Evolutionary conservation across 805 yeast species (phyloP), one percentile per base, ranked within the genome.

Genomic region (Monosporozyma servazzii): DNA sequence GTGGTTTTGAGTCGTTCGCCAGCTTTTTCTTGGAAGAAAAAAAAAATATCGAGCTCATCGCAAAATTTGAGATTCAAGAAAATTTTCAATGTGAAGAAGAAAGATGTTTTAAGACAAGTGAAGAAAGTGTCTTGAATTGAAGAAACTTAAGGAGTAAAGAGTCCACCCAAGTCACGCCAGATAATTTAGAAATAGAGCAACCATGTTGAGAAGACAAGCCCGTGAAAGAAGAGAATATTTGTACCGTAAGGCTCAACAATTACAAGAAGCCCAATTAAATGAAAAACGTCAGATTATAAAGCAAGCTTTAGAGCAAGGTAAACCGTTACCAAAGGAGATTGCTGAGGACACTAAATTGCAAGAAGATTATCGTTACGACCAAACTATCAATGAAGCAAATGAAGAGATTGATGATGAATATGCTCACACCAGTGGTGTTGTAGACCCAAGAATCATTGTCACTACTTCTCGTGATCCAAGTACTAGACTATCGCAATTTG

Each of bases 401-500:
- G 73, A 68, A 46, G 76, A 76, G 29, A 80, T 91, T 33, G 99
- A 93, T 66, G 98, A 93, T 64, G 99, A 93, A 71, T 93, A 93
- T 69, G 76, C 86, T 44, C 88, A 85, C 20, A 68, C 88, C 49
- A 82, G 93, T 56, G 99, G 99, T 2, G 75, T 93, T 33, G 78
- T 78, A 15, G 98, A 93, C 54, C 99, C 99, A 15, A 82, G 88
- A 59, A 77, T 93, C 13, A 82, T 93, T 21, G 89, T 93, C 3
- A 93, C 99, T 10, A 93, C 99, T 0, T 86, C 96, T 20, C 77
- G 99, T 70, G 86, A 88, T 58, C 98, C 98, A 8, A 80, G 88
- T 27, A 79, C 93, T 1, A 79, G 88, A 62, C 71, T 93, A 51
- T 77, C 87, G 45, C 99, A 93, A 67, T 93, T 93, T 65, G 83